Percentiles rank a stretch among this genome's conserved stretches.
These are phyloP conservation scores for Blastobotrys ciferrii DNA, from an alignment of 1,139 yeast species.

Conservation along the genomic window DNA sequence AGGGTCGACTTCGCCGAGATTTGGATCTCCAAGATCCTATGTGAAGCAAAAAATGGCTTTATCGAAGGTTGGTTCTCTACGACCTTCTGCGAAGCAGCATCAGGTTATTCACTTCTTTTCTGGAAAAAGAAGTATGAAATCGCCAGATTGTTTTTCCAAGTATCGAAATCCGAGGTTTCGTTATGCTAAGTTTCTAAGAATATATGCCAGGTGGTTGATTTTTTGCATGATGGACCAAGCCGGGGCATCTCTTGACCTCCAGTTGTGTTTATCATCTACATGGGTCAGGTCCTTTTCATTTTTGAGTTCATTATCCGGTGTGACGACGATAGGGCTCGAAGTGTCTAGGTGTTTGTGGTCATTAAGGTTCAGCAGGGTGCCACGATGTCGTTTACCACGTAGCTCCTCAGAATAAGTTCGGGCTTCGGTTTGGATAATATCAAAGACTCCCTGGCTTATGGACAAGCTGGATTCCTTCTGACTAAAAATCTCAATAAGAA, in stretches of 20 bases:
- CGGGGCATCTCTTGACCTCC: constrained; percentile 23
- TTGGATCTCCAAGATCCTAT: too few species aligned
- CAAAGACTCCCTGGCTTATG: constrained; percentile 58
- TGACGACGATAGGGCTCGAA: constrained; percentile 18
- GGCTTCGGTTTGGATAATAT: constrained; percentile 61
- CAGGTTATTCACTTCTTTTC: too few species aligned
- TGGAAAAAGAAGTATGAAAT: too few species aligned
- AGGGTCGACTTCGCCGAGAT: too few species aligned
- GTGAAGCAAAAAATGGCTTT: too few species aligned
- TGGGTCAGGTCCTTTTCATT: constrained; percentile 37
- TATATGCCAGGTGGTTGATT: constrained; percentile 37
- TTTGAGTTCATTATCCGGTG: constrained; percentile 23
- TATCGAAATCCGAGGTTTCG: too few species aligned
- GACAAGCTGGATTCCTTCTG: constrained; percentile 62
- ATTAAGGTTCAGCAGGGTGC: constrained; percentile 21
- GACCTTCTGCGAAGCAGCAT: too few species aligned
- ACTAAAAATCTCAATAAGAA: constrained; percentile 60
- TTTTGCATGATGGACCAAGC: constrained; percentile 32
- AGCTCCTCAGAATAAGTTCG: constrained; percentile 30
- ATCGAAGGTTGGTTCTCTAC: too few species aligned
- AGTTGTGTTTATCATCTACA: constrained; percentile 19
- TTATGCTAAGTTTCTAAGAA: constrained; percentile 17
- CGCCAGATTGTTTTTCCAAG: too few species aligned
- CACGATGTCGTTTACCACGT: constrained; percentile 21
- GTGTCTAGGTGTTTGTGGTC: constrained; percentile 19